phyloP scores from a whole-genome alignment of 2,329 filamentous ascomycete genomes.

The Cladosporium velox region DNA sequence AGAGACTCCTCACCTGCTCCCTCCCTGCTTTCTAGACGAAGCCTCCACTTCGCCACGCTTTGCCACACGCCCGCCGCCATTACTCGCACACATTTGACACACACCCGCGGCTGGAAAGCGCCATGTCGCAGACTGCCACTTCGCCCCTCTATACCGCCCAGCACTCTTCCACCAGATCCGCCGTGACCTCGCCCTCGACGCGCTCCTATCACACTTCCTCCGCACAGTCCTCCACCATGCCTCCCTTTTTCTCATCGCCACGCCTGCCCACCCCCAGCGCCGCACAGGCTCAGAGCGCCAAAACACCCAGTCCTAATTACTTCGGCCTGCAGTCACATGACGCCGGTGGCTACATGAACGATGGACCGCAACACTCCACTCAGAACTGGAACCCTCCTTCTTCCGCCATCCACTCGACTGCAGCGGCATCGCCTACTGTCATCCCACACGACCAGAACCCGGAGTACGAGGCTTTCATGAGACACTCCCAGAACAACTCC shows the following conservation, averaged over 20 bases:
- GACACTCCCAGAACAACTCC: conserved; percentile 63
- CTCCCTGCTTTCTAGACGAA: background rate
- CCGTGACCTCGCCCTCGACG: conserved; percentile 6
- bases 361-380: conserved; percentile 55
- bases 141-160: conserved; percentile 27
- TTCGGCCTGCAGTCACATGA: conserved; percentile 72
- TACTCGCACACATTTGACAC: conserved; percentile 2
- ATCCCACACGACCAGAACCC: conserved; percentile 74
- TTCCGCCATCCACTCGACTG: conserved; percentile 70
- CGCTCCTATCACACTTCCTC: conserved; percentile 1
- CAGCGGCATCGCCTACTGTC: conserved; percentile 66
- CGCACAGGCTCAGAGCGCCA: conserved; percentile 24
- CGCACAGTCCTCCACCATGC: conserved; percentile 25
- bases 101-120: background rate
- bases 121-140: conserved; percentile 31
- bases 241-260: conserved; percentile 35
- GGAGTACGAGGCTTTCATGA: conserved; percentile 78
- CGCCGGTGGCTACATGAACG: conserved; percentile 58
- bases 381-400: conserved; percentile 75
- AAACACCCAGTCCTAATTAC: conserved; percentile 73
- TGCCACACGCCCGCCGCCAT: conserved; percentile 2
- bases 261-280: conserved; percentile 27
- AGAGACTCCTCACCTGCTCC: background rate
- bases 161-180: conserved; percentile 7
- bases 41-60: background rate